These are phyloP conservation scores for Paramyrothecium roridum DNA, from an alignment of 2,329 filamentous ascomycete species.

Conservation along the genomic window DNA sequence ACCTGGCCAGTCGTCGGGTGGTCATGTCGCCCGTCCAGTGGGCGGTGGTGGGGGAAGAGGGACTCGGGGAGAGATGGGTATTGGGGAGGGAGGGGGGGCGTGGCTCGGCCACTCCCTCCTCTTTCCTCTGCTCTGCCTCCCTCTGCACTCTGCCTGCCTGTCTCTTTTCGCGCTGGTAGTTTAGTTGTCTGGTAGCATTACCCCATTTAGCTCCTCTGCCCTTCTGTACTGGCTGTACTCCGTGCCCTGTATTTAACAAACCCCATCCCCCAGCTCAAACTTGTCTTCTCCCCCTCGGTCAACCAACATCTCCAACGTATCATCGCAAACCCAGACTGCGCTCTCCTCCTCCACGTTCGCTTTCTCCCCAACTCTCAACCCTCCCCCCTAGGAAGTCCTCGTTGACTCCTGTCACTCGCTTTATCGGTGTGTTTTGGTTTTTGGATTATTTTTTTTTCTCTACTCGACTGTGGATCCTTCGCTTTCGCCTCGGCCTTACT, in stretches of 20 bases:
- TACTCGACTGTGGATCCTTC: background rate
- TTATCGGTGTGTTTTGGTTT: conserved; percentile 43
- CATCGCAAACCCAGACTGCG: conserved; percentile 10
- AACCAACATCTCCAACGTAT: conserved; percentile 19
- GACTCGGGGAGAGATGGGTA: too few species aligned
- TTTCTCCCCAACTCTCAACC: conserved; percentile 38
- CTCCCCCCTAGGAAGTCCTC: conserved; percentile 62
- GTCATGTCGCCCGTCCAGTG: background rate
- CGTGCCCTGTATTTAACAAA: conserved; percentile 24
- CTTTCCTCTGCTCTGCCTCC: background rate
- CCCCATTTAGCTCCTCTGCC: background rate
- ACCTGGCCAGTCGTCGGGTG: background rate
- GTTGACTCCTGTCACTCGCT: conserved; percentile 74
- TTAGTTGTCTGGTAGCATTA: background rate
- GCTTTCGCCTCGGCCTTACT: background rate
- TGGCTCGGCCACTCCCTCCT: background rate
- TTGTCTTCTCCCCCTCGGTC: conserved; percentile 21
- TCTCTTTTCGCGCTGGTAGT: background rate
- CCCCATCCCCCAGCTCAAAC: conserved; percentile 8
- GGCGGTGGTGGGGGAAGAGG: background rate
- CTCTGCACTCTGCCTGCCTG: background rate
- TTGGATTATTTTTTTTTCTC: conserved; percentile 12
- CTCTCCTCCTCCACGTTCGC: conserved; percentile 40
- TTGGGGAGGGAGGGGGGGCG: background rate
- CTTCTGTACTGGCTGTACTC: background rate